These are phyloP conservation scores for Caryocar brasiliense DNA, from an alignment of 441 rosid genomes.

Conservation along the genomic window DNA sequence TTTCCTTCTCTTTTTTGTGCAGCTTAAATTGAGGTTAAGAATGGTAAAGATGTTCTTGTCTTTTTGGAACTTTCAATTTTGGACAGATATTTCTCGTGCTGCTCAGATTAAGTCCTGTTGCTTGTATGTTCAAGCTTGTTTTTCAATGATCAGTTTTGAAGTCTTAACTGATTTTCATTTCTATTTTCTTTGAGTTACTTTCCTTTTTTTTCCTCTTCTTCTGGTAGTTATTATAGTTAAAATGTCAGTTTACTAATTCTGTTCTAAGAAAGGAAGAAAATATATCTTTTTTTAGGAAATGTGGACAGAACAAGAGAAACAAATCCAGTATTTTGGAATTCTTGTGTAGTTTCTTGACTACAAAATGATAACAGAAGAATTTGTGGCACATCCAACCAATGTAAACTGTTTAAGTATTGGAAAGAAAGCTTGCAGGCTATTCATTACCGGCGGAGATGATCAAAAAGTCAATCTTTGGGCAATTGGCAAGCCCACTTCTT, in stretches of 20 bases:
- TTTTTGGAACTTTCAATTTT: too few relatives aligned
- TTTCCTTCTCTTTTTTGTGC: too few relatives aligned
- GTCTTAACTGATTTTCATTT: too few relatives aligned
- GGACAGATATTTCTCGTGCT: too few relatives aligned
- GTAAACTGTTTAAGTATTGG: constrained; percentile 74
- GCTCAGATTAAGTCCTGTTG: too few relatives aligned
- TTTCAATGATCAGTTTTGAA: too few relatives aligned
- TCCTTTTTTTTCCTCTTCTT: neutral
- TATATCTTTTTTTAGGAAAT: too few relatives aligned
- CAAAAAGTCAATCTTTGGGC: constrained; percentile 81
- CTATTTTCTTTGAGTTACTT: too few relatives aligned
- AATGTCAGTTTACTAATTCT: too few relatives aligned
- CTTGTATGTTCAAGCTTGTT: too few relatives aligned
- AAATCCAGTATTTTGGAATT: neutral
- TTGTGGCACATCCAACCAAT: constrained; percentile 71
- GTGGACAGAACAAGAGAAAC: neutral
- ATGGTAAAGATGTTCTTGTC: too few relatives aligned
- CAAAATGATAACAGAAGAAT: constrained; percentile 59
- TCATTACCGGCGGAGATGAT: constrained; percentile 83
- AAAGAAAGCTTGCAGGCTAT: constrained; percentile 61
- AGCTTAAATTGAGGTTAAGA: too few relatives aligned
- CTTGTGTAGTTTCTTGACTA: constrained; percentile 27
- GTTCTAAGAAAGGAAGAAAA: neutral
- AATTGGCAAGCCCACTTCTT: constrained; percentile 66
- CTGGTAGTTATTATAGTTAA: neutral